Base-by-base conservation (phyloP, 306 rosid species). In the Dicorynia guianensis region DNA sequence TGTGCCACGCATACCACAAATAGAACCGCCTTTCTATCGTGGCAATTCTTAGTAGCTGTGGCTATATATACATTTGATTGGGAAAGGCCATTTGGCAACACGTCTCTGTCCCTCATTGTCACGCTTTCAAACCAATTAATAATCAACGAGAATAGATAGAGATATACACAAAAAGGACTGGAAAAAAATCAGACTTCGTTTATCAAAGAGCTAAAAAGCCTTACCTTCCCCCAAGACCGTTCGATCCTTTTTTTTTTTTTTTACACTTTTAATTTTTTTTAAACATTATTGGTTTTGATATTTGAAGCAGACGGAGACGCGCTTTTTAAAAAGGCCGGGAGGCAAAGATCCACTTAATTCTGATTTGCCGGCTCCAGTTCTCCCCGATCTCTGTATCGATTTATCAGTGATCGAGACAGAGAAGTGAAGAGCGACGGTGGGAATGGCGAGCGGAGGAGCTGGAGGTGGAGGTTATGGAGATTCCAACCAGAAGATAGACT, bases 401-500 rank as follows among this genome's bases (percentile, higher is more conserved):
- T 25, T 4, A 38, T 55, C 25, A 1, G 50, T 34, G 38, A 67
- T 18, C 8, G 19, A 50, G 50, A 14, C n/a, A n/a, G 30, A 12
- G 47, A 7, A 10, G 30, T 25, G 69, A 43, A n/a, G 70, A 54
- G 57, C 13, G 43, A 43, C 9, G 35, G 50, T 7, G 75, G 43
- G 61, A 58, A 93, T 94, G 98, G 95, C 90, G 74, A 87, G 86
- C 35, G 59, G 59, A 25, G 30, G 30, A 25, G 30, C 30, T 25
- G 30, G 30, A 25, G 30, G 30, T 69, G 96, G 85, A 19, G 96
- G 88, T 1, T 93, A 89, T 53, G 98, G 97, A 36, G 98, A 93
- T 48, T 71, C 87, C 15, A 89, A 81, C 74, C 97, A 92, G 93
- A 95, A 89, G 92, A 90, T 95, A 20, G 98, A 95, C 70, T 95